Base-by-base conservation (phyloP, 371 early-diverging fungal species). In the Batrachochytrium dendrobatidis region DNA sequence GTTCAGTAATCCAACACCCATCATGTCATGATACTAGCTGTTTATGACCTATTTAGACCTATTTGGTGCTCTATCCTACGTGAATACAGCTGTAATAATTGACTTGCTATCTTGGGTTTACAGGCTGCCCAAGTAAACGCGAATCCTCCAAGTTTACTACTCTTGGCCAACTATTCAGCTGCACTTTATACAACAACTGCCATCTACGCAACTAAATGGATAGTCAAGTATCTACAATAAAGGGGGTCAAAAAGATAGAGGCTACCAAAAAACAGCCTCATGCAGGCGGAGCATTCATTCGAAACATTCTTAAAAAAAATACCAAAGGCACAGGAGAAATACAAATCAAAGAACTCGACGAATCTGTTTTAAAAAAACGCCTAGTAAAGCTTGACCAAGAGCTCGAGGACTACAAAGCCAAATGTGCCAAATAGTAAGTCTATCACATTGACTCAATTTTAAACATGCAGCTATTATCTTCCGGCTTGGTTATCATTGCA, bases 281-380 rank as follows among this genome's bases (percentile, higher is more conserved):
- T 28, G 51, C 53, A 1, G 53, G 32, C 34, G 53, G 53, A 12
- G 53, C 53, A 20, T 53, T 53, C 4, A 53, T 53, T 26, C 30
- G 33, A 20, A 53, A 32, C 34, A 30, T 53, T 18, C 32, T 53
- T 20, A 53, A 53, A 26, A 51, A 30, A 44, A 26, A 18, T 24
- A 20, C 35, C 29, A 12, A 59, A 58, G 32, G 50, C 32, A 17
- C 52, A 29, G 26, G 56, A 52, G 1, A 62, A 62, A 53, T 72
- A 5, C 49, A 53, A 30, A 45, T 76, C 18, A 74, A 76, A 20
- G 77, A 76, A 29, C 56, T 76, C 43, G 71, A 76, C 62, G 77
- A 76, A 49, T 56, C 50, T 17, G 52, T 72, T 33, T 46, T 76
- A 55, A 31, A 56, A 35, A 28, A 34, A 20, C 61, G 71, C 31